Evolutionary conservation across 2,329 filamentous ascomycete genomes (phyloP), one percentile per base, ranked within the genome.

Genomic region (Eurotiales sp.): DNA sequence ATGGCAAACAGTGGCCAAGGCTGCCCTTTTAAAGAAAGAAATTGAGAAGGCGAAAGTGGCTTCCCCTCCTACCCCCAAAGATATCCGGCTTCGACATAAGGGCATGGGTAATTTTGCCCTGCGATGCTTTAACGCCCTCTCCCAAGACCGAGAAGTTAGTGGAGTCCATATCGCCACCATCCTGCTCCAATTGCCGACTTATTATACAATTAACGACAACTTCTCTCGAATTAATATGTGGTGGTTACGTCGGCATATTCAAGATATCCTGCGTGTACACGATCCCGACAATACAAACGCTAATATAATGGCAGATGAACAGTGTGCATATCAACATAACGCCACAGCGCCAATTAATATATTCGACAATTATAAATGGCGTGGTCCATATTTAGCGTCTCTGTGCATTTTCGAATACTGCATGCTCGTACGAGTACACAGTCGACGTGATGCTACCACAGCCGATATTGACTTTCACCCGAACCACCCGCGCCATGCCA

Each of bases 141-240:
- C 45, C 5, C 34, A 52, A 2, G 17, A 44, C 41, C 41, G 41
- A 23, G 41, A 44, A 44, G 23, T 44, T 21, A 44, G 41, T 44
- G 41, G 41, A 21, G 41, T 47, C 22, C 47, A 55, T 32, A 46
- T 55, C 8, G 54, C 54, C 12, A 56, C 46, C 25, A 44, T 32
- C 4, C 30, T 56, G 27, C 51, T 56, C 29, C 41, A 56, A 21
- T 47, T 56, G 15, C 54, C 51, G 6, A 37, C 46, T 11, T 53
- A 53, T 43, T 55, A 55, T 29, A 55, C 45, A n/a, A 23, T 50
- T 11, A 50, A 46, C 41, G 43, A 52, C 22, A 52, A 55, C 25
- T 52, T 53, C 39, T 40, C 23, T 14, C 50, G 50, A 39, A 53
- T 53, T 19, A 53, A 53, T 46, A 44, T 55, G 7, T 53, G 45